phyloP scores from a whole-genome alignment of 2,329 filamentous ascomycete genomes.

The Aspergillus novofumigatus region DNA sequence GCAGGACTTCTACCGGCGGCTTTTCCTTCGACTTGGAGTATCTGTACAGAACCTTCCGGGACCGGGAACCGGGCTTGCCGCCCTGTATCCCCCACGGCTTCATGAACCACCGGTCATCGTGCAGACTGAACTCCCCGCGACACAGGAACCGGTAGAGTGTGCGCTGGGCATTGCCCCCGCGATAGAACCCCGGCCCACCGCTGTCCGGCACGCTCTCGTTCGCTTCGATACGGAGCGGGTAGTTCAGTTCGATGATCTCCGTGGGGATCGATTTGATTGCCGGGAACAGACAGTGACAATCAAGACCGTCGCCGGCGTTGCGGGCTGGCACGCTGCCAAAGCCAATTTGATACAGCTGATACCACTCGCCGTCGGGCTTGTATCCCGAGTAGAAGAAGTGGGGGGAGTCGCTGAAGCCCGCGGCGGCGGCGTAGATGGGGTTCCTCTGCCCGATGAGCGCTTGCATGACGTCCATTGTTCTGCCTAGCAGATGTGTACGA shows the following conservation, averaged over 20 bases:
- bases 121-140: conserved; percentile 45
- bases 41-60: conserved; percentile 41
- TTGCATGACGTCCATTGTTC: conserved; percentile 49
- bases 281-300: conserved; percentile 50
- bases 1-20: conserved; percentile 33
- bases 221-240: conserved; percentile 46
- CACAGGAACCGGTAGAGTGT: conserved; percentile 46
- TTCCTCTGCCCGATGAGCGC: conserved; percentile 48
- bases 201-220: conserved; percentile 47
- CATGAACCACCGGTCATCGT: conserved; percentile 49
- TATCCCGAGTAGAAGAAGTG: conserved; percentile 51
- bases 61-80: conserved; percentile 42
- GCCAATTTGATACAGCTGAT: conserved; percentile 49
- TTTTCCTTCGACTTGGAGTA: conserved; percentile 34
- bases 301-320: conserved; percentile 45
- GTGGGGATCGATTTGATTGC: conserved; percentile 50
- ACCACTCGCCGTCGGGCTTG: conserved; percentile 47
- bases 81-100: conserved; percentile 49
- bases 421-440: conserved; percentile 44
- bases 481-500: conserved; percentile 46
- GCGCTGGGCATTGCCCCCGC: conserved; percentile 48
- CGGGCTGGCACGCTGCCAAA: conserved; percentile 49
- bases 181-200: conserved; percentile 46
- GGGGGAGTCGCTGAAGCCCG: conserved; percentile 49
- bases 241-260: conserved; percentile 48